Percentiles rank a stretch among this genome's conserved stretches.
Evolutionary conservation across 2,329 filamentous ascomycete species (phyloP).

Genomic region (Chaetoscypha palmicola): DNA sequence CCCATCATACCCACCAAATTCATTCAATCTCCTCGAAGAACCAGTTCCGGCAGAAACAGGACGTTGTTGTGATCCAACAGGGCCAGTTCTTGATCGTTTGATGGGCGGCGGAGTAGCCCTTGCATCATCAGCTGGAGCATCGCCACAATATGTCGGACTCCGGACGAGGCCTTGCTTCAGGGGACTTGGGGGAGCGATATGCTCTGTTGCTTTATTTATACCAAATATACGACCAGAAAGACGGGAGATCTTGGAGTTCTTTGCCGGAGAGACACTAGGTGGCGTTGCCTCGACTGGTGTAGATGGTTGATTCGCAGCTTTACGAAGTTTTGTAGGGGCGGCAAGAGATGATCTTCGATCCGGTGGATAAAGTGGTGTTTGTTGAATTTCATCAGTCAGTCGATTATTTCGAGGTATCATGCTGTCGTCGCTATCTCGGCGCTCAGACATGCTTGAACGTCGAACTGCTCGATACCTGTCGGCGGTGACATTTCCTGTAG

Average conservation of each 20-base stretch:
- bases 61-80: slow-evolving; percentile 7
- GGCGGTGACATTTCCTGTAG: slow-evolving; percentile 7
- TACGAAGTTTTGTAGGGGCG: slow-evolving; percentile 20
- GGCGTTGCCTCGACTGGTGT: not conserved
- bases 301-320: slow-evolving; percentile 3
- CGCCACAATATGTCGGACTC: not conserved
- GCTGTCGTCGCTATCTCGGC: slow-evolving; percentile 19
- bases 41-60: slow-evolving; percentile 17
- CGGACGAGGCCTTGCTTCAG: not conserved
- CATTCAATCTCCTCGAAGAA: not conserved
- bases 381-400: slow-evolving; percentile 1
- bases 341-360: slow-evolving; percentile 27
- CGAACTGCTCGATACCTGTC: slow-evolving; percentile 17
- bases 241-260: slow-evolving; percentile 7
- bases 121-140: slow-evolving; percentile 10
- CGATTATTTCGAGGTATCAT: slow-evolving; percentile 2
- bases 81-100: slow-evolving; percentile 12
- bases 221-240: slow-evolving; percentile 7
- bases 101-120: slow-evolving; percentile 29
- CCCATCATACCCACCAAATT: not conserved
- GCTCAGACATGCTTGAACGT: slow-evolving; percentile 16
- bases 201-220: not conserved
- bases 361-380: slow-evolving; percentile 9
- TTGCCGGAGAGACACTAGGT: slow-evolving; percentile 3
- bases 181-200: not conserved